Evolutionary conservation across 2,329 filamentous ascomycete species (phyloP).

Genomic region (Neonectria faginata): DNA sequence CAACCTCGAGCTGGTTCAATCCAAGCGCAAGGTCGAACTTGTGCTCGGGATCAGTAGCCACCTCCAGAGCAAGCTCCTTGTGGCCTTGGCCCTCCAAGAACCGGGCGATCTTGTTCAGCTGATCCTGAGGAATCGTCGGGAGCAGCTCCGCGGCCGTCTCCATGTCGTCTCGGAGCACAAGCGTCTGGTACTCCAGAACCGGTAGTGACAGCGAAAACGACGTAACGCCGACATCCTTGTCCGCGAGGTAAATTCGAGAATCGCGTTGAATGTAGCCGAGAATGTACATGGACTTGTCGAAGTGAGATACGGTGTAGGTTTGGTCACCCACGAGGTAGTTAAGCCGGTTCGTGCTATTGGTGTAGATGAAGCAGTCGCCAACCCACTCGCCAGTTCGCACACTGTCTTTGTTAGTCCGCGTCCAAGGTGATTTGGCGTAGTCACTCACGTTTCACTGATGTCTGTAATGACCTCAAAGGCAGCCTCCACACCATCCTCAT

Average conservation of each 20-base stretch:
- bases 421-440: no score
- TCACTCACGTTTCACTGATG: conserved; percentile 82
- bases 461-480: conserved; percentile 98
- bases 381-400: conserved; percentile 98
- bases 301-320: conserved; percentile 97
- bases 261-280: conserved; percentile 96
- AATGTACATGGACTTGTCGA: conserved; percentile 94
- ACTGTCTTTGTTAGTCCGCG: conserved; percentile 54
- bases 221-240: conserved; percentile 93
- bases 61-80: conserved; percentile 93
- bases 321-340: conserved; percentile 99
- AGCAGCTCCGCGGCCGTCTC: conserved; percentile 90
- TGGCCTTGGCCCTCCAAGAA: conserved; percentile 98
- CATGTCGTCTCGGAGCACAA: conserved; percentile 93
- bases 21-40: conserved; percentile 92
- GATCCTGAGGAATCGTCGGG: conserved; percentile 84
- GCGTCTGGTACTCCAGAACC: conserved; percentile 95
- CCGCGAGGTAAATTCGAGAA: conserved; percentile 92
- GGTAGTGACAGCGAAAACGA: conserved; percentile 92
- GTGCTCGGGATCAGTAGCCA: conserved; percentile 94
- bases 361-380: conserved; percentile 99
- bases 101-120: conserved; percentile 97
- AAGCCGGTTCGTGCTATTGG: conserved; percentile 93
- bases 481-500: conserved; percentile 92
- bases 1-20: conserved; percentile 85